phyloP scores from a whole-genome alignment of 2,329 filamentous ascomycete genomes.

The Penicillium italicum region DNA sequence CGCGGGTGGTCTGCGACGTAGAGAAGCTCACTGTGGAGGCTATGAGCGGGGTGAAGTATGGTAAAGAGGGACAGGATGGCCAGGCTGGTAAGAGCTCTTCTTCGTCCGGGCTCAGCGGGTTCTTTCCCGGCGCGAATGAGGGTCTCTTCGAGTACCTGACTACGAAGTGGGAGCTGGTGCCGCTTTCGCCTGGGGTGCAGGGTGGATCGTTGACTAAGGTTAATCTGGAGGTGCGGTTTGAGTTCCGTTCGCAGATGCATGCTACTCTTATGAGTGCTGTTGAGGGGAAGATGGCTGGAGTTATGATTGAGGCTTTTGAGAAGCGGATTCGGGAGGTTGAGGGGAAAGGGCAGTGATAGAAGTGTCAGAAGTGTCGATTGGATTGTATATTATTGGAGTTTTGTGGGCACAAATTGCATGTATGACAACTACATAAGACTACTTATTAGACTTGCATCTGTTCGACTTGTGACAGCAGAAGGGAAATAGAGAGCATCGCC shows the following conservation, averaged over 20 bases:
- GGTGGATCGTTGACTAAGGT: conserved; percentile 62
- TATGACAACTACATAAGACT: not conserved
- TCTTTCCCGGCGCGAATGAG: conserved; percentile 46
- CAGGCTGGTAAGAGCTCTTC: conserved; percentile 52
- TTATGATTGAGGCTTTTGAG: conserved; percentile 95
- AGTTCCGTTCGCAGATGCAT: conserved; percentile 87
- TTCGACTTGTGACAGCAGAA: not conserved
- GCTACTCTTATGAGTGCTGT: conserved; percentile 75
- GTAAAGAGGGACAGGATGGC: conserved; percentile 52
- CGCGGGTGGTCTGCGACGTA: conserved; percentile 72
- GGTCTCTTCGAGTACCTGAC: conserved; percentile 46
- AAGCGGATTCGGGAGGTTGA: conserved; percentile 64
- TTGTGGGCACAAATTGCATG: not conserved
- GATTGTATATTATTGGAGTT: conserved; percentile 15
- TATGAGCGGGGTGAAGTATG: conserved; percentile 42
- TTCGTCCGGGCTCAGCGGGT: conserved; percentile 15
- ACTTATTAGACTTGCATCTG: not conserved
- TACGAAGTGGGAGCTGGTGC: conserved; percentile 44
- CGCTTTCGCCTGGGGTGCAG: conserved; percentile 29
- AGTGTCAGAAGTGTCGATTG: not conserved
- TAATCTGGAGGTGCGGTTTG: conserved; percentile 70
- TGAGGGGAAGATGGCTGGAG: conserved; percentile 75
- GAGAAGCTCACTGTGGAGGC: conserved; percentile 68
- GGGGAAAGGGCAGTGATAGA: conserved; percentile 19
- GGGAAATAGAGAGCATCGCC: not conserved